Percentiles rank a stretch among this genome's conserved stretches.
Conservation (phyloP, 2,329 filamentous ascomycete species). For the Fusarium subglutinans region DNA sequence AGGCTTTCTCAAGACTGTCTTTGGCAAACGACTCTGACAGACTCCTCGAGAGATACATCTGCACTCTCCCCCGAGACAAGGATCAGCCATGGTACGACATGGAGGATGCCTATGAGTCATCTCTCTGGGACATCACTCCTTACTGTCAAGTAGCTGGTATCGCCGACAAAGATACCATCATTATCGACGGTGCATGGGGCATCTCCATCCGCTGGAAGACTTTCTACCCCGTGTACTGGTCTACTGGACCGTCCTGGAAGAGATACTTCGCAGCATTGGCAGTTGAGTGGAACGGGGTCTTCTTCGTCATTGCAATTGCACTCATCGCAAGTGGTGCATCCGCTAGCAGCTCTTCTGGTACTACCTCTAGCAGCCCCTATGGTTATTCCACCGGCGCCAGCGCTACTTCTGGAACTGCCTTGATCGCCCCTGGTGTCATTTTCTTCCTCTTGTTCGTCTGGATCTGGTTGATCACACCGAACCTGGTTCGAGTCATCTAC, state of each 20-base stretch:
- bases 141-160: slow-evolving; percentile 47
- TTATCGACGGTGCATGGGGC: slow-evolving; percentile 47
- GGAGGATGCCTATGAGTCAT: slow-evolving; percentile 45
- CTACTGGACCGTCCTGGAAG: slow-evolving; percentile 40
- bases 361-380: background rate
- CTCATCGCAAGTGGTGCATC: slow-evolving; percentile 27
- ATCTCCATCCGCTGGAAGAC: slow-evolving; percentile 47
- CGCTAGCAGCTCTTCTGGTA: background rate
- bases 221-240: slow-evolving; percentile 44
- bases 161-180: slow-evolving; percentile 46
- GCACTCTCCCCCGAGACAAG: slow-evolving; percentile 37
- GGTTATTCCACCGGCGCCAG: background rate
- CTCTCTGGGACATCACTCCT: slow-evolving; percentile 49
- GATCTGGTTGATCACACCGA: slow-evolving; percentile 38
- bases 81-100: slow-evolving; percentile 46
- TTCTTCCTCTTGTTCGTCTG: slow-evolving; percentile 40
- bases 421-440: slow-evolving; percentile 33
- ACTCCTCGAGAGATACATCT: slow-evolving; percentile 48
- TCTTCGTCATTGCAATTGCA: slow-evolving; percentile 36
- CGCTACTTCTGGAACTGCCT: background rate
- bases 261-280: slow-evolving; percentile 24
- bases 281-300: slow-evolving; percentile 33
- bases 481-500: slow-evolving; percentile 39
- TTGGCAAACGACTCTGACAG: slow-evolving; percentile 48
- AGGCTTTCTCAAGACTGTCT: slow-evolving; percentile 50